Base-by-base conservation (phyloP, 352 stramenopile species). In the Phytophthora agathidicida region DNA sequence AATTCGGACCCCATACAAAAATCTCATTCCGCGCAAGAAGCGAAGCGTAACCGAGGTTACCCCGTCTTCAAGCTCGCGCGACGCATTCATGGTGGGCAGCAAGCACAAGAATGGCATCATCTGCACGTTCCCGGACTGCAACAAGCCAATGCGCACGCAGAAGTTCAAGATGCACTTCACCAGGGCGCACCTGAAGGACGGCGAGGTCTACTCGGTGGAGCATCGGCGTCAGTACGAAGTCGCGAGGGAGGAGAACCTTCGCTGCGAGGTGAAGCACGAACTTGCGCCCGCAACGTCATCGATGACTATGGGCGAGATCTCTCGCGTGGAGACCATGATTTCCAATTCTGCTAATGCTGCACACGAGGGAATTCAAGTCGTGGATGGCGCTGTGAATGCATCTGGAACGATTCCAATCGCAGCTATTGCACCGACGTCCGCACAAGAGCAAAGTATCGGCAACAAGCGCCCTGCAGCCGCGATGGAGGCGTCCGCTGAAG, bases 31-130 rank as follows among this genome's bases (percentile, higher is more conserved):
- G n/a, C n/a, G n/a, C n/a, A n/a, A n/a, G n/a, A n/a, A 6, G 20
- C 7, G 31, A 17, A 53, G 50, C 36, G 54, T 63, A 63, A 57
- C 54, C 45, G 50, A 48, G 50, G 45, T 48, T 55, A 48, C 31
- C 28, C 17, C 19, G 30, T 43, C 38, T 54, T 47, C n/a, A 28
- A 62, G 27, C 31, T 60, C n/a, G 8, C 48, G 11, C 26, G 6
- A 35, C 9, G 16, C 45, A 30, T 17, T 13, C 10, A 91, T 93
- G 84, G 77, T 83, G 48, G 82, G 84, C 68, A 94, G 88, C 74
- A 94, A 94, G 73, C 84, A 94, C 82, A 94, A 94, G 79, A 94
- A 94, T 46, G 84, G 84, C 69, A 94, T 91, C 61, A 75, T 92
- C 54, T 94, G 84, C 69, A 79, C 74, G 65, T 94, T 83, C 50